Percentiles rank a stretch among this genome's conserved stretches.
phyloP scores from a whole-genome alignment of 108 stramenopile species.

The Nitzschia inconspicua region DNA sequence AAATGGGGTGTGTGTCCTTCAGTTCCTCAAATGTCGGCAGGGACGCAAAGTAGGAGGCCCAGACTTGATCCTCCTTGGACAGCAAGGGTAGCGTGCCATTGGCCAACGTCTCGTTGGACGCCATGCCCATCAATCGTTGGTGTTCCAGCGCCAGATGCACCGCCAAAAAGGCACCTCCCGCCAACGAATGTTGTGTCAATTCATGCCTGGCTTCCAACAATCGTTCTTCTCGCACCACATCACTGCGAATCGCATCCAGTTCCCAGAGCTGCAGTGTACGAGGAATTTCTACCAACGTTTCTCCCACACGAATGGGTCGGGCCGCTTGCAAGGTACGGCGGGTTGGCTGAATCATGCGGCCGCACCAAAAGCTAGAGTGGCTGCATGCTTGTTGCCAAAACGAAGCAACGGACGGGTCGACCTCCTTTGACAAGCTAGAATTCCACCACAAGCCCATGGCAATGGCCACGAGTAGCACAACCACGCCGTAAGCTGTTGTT shows the following conservation, averaged over 20 bases:
- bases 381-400: background rate
- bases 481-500: constrained; percentile 9
- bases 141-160: constrained; percentile 36
- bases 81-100: too few relatives aligned
- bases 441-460: constrained; percentile 11
- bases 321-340: constrained; percentile 23
- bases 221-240: constrained; percentile 42
- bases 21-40: constrained; percentile 56
- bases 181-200: constrained; percentile 50
- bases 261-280: constrained; percentile 77
- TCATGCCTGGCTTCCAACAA: constrained; percentile 46
- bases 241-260: constrained; percentile 77
- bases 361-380: constrained; percentile 7
- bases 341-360: constrained; percentile 8
- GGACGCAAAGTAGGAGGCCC: constrained; percentile 24
- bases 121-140: background rate
- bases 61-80: constrained; percentile 2
- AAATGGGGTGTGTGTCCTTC: constrained; percentile 56
- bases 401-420: background rate
- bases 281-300: constrained; percentile 55
- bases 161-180: constrained; percentile 68
- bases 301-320: constrained; percentile 36
- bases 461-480: constrained; percentile 20
- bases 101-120: background rate
- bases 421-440: background rate